Evolutionary conservation across 768 basidiomycete species (phyloP).

Genomic region (Trichaptum fuscoviolaceum): DNA sequence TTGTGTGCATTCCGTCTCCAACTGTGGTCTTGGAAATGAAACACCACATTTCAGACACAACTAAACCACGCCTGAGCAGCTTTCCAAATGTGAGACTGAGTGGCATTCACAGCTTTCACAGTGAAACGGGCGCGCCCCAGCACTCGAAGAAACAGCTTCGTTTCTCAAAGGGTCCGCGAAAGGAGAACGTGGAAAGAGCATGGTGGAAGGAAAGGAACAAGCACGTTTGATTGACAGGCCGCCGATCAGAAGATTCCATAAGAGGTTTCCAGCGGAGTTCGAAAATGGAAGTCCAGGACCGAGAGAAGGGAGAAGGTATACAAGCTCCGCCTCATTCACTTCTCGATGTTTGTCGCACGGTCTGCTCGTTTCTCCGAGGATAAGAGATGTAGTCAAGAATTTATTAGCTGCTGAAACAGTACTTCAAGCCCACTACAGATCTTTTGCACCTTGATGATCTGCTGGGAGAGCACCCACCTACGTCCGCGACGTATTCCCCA

Average conservation of each 20-base stretch:
- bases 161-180: neutral
- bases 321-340: neutral
- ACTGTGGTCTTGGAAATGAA: neutral
- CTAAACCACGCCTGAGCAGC: neutral
- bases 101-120: too few relatives aligned
- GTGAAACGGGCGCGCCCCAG: too few relatives aligned
- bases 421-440: neutral
- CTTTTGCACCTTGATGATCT: neutral
- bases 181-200: neutral
- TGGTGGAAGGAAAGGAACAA: neutral
- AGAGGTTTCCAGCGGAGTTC: neutral
- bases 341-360: neutral
- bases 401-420: neutral
- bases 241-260: neutral
- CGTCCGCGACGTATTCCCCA: neutral
- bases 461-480: neutral
- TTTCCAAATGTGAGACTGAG: neutral
- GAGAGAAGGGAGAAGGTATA: neutral
- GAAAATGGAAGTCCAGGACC: neutral
- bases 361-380: neutral
- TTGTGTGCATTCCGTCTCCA: neutral
- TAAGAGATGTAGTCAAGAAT: neutral
- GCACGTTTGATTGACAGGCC: neutral
- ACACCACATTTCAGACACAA: neutral
- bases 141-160: neutral